These are phyloP conservation scores for Melampsora larici-populina DNA, from an alignment of 1,284 basidiomycete genomes.

Conservation along the genomic window DNA sequence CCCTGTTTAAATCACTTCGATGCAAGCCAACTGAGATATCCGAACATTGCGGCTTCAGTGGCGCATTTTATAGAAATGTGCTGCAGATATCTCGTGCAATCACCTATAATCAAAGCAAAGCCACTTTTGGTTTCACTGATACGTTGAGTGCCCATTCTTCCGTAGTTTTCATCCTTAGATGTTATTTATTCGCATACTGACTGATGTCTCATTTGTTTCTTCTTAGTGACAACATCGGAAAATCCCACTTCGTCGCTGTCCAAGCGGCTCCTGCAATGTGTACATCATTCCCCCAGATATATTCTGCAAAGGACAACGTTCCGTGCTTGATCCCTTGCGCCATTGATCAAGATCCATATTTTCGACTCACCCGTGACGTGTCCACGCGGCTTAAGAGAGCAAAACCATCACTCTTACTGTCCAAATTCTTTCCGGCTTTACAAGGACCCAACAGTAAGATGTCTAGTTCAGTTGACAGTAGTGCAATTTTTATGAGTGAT, in stretches of 20 bases:
- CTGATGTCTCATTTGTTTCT: not conserved
- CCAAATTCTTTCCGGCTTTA: conserved; percentile 97
- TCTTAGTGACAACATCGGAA: conserved; percentile 92
- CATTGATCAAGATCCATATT: conserved; percentile 81
- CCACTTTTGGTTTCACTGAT: conserved; percentile 93
- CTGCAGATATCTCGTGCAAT: conserved; percentile 89
- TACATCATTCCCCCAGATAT: conserved; percentile 98
- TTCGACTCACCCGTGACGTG: conserved; percentile 93
- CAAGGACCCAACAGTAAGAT: conserved; percentile 99
- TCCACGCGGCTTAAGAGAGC: conserved; percentile 83
- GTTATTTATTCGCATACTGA: not conserved
- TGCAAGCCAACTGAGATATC: not conserved
- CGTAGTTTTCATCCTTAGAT: not conserved
- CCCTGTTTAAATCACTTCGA: not conserved
- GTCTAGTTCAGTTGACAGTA: conserved; percentile 88
- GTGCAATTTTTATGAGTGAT: conserved; percentile 93
- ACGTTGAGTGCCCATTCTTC: conserved; percentile 59
- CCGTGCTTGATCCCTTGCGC: conserved; percentile 96
- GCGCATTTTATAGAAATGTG: conserved; percentile 90
- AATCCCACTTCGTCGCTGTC: conserved; percentile 95
- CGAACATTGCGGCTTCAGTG: conserved; percentile 56
- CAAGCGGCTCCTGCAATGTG: conserved; percentile 96
- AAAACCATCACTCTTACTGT: conserved; percentile 86
- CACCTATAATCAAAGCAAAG: conserved; percentile 87
- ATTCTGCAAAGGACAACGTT: conserved; percentile 75